Evolutionary conservation across 2,329 filamentous ascomycete genomes (phyloP).

Genomic region (Didymella exigua): DNA sequence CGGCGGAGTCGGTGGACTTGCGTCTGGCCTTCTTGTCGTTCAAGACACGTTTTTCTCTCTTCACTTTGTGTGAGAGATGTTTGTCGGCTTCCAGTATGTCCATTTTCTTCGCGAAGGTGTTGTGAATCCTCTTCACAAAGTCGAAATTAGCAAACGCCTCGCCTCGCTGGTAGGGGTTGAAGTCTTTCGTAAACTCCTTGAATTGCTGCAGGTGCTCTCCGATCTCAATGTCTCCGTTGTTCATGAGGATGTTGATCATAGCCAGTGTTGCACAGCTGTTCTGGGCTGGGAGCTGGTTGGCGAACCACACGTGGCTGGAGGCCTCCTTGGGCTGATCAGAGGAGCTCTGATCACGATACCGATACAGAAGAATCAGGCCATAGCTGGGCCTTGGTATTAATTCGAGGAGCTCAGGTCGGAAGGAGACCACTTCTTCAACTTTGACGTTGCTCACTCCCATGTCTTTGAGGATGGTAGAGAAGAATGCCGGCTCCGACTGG

Average conservation of each 20-base stretch:
- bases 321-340: constrained; percentile 61
- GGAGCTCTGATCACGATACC: constrained; percentile 63
- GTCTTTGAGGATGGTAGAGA: constrained; percentile 81
- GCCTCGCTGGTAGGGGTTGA: constrained; percentile 76
- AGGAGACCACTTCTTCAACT: constrained; percentile 74
- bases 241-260: constrained; percentile 92
- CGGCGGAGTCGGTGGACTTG: constrained; percentile 27
- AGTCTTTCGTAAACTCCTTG: constrained; percentile 70
- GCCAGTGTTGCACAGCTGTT: constrained; percentile 94
- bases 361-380: constrained; percentile 88
- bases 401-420: constrained; percentile 59
- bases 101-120: constrained; percentile 76
- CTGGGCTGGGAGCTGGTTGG: constrained; percentile 72
- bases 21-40: constrained; percentile 45
- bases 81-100: constrained; percentile 71
- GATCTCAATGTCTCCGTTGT: constrained; percentile 67
- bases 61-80: constrained; percentile 68
- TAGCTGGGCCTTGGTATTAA: constrained; percentile 58
- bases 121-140: constrained; percentile 82
- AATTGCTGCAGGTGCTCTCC: constrained; percentile 74
- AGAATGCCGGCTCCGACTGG: constrained; percentile 86
- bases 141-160: constrained; percentile 74
- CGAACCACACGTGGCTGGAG: constrained; percentile 82
- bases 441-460: constrained; percentile 76
- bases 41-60: constrained; percentile 30